Conservation (phyloP, 257 asterid species). For the Marsdenia floribunda region DNA sequence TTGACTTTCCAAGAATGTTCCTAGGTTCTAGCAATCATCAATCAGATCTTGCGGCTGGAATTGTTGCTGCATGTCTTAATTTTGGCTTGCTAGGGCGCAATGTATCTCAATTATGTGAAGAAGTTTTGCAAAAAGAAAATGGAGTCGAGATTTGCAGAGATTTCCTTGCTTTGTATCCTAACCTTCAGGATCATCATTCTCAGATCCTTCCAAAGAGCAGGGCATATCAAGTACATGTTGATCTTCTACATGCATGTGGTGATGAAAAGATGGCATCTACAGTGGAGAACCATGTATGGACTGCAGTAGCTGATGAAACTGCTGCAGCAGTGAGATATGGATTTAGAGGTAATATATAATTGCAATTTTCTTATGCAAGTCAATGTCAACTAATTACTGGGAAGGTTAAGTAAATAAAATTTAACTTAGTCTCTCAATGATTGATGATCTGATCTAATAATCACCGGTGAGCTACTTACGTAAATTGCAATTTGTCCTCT, state of each 20-base stretch:
- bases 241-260: conserved; percentile 70
- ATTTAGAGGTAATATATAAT: conserved; percentile 48
- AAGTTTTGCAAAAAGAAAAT: conserved; percentile 54
- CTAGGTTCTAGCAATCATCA: conserved; percentile 72
- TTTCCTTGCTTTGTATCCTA: conserved; percentile 52
- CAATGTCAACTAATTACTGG: background rate
- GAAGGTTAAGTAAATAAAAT: background rate
- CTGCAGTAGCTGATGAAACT: conserved; percentile 88
- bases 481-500: background rate
- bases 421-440: background rate
- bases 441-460: conserved; percentile 1
- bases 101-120: conserved; percentile 76
- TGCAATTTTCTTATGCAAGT: background rate
- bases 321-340: conserved; percentile 90
- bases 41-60: conserved; percentile 76
- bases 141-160: conserved; percentile 60
- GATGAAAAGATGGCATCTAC: conserved; percentile 52
- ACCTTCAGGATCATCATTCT: conserved; percentile 56
- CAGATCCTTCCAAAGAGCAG: conserved; percentile 93
- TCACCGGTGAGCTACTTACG: background rate
- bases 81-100: conserved; percentile 88
- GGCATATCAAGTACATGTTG: conserved; percentile 80
- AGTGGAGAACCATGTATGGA: conserved; percentile 71
- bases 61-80: conserved; percentile 73
- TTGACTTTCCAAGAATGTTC: conserved; percentile 81